Conservation (phyloP, 208 protist species). For the Angomonas deanei region DNA sequence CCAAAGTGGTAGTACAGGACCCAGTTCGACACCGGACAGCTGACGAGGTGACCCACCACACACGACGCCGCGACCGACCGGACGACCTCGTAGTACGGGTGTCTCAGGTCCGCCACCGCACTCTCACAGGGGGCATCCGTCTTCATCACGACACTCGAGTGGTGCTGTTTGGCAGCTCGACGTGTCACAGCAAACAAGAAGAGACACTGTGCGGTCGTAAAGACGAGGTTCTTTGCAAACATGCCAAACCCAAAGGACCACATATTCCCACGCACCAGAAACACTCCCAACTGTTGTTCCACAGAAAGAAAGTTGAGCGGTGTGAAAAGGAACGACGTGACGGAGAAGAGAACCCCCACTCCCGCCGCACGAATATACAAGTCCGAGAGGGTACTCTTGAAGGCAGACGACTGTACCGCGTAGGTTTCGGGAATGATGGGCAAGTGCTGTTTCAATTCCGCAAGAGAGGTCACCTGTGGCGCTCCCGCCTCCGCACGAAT, state of each 20-base stretch:
- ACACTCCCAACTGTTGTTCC: constrained; percentile 61
- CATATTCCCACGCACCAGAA: constrained; percentile 61
- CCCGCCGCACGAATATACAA: constrained; percentile 41
- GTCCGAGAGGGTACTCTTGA: constrained; percentile 22
- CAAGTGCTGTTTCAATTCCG: constrained; percentile 9
- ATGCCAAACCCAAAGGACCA: constrained; percentile 66
- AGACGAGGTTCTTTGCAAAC: constrained; percentile 34
- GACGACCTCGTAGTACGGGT: constrained; percentile 70
- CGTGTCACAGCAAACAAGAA: not conserved
- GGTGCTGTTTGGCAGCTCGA: not conserved
- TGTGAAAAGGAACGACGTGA: constrained; percentile 38
- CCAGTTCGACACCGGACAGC: constrained; percentile 50
- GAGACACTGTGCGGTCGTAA: constrained; percentile 26
- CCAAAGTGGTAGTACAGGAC: constrained; percentile 67
- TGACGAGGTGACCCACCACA: constrained; percentile 36
- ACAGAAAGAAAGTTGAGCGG: constrained; percentile 62
- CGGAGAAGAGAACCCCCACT: constrained; percentile 44
- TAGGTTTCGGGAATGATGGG: constrained; percentile 30
- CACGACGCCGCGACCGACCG: constrained; percentile 31
- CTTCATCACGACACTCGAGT: constrained; percentile 1
- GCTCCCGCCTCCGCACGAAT: constrained; percentile 10
- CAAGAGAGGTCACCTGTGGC: constrained; percentile 15
- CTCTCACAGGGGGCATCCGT: constrained; percentile 2
- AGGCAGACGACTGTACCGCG: constrained; percentile 59
- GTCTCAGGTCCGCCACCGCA: constrained; percentile 44